phyloP scores from a whole-genome alignment of 1,284 basidiomycete species.

The Leccinum proliferum region DNA sequence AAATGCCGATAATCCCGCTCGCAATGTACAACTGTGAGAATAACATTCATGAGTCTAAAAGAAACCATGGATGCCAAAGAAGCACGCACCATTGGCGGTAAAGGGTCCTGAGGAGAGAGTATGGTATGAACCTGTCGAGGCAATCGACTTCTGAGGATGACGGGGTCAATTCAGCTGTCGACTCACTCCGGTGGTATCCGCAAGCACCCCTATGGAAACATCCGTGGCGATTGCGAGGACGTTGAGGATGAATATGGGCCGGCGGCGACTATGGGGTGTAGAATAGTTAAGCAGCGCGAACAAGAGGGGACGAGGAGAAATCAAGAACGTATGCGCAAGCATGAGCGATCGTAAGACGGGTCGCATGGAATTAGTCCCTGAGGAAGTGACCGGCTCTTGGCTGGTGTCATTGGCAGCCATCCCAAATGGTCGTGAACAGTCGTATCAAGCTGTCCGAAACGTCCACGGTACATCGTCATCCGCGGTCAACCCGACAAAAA shows the following conservation, averaged over 20 bases:
- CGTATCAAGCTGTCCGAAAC: not conserved
- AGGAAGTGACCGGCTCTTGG: not conserved
- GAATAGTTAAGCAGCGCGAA: slow-evolving; percentile 29
- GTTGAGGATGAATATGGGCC: slow-evolving; percentile 29
- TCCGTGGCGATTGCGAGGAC: slow-evolving; percentile 20
- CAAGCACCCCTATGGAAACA: slow-evolving; percentile 19
- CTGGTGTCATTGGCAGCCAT: not conserved
- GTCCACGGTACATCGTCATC: slow-evolving; percentile 12
- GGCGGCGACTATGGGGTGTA: slow-evolving; percentile 18
- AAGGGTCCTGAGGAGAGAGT: slow-evolving; percentile 16
- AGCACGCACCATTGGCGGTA: slow-evolving; percentile 16
- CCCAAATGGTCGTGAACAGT: not conserved
- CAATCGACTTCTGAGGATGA: not conserved
- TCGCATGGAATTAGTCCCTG: not conserved
- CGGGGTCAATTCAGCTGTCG: not conserved
- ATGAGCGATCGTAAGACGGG: slow-evolving; percentile 9
- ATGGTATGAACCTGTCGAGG: slow-evolving; percentile 21
- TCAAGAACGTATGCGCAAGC: slow-evolving; percentile 25
- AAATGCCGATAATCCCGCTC: slow-evolving; percentile 26
- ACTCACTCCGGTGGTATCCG: slow-evolving; percentile 20
- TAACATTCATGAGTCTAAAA: not conserved
- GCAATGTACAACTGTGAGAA: slow-evolving; percentile 15
- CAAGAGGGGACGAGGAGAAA: slow-evolving; percentile 25
- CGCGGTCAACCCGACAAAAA: slow-evolving; percentile 22
- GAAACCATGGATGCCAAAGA: not conserved